Evolutionary conservation across 2,329 filamentous ascomycete species (phyloP), one percentile per base, ranked within the genome.

Genomic region (Septoria linicola): DNA sequence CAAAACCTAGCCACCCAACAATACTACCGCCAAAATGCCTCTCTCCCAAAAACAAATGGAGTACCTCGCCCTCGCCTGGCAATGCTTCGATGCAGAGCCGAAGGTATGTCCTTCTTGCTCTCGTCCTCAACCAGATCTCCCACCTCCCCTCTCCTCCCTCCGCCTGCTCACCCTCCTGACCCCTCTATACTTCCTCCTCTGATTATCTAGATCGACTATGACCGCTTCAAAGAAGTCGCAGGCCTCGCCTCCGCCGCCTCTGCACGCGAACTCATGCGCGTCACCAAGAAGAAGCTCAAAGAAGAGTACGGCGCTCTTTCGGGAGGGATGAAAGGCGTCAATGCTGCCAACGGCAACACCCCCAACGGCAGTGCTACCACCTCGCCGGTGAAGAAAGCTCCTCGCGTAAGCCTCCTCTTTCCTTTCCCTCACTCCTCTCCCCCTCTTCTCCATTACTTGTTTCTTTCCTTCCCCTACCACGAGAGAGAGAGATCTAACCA

Each of bases 231-330:
- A 52, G 19, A 46, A 19, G 51, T 68, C 53, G 61, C 63, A 35
- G 55, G 57, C 51, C 61, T 65, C 54, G 57, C 58, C 25, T 55
- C 58, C 32, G 49, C 59, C 37, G 39, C 48, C 41, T 65, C 59
- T 23, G 66, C 65, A 32, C 59, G 63, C 50, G 66, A 68, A 53
- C 57, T 66, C 49, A 57, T 68, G 58, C 65, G 66, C 51, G 59
- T 66, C 7, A 66, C 64, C 37, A 68, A 68, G 55, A 67, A 67
- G 45, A 68, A 67, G 42, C 55, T 67, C 25, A 62, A 60, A 27
- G 53, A 52, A 21, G 64, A 65, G 50, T 65, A 61, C 20, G 63
- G 61, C 27, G 55, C 53, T 5, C 43, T 59, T 20, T 46, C 52
- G 4, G 48, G 47, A 8, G n/a, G 23, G 13, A n/a, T 44, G 21